Evolutionary conservation across 805 yeast species (phyloP).

Genomic region (Yarrowia sp.): DNA sequence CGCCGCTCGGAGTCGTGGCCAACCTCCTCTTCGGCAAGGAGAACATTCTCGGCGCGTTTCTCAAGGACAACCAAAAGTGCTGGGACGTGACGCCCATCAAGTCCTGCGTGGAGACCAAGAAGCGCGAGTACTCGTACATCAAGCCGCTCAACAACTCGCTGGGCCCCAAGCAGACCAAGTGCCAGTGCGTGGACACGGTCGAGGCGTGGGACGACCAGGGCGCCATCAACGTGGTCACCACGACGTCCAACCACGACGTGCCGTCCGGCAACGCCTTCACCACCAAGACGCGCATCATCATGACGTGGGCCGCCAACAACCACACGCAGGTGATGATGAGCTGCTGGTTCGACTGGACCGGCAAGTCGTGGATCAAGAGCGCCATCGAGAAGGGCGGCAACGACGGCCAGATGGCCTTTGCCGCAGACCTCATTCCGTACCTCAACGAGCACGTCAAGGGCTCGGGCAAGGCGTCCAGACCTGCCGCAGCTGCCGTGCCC

Average conservation of each 20-base stretch:
- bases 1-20: constrained; percentile 76
- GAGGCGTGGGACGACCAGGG: constrained; percentile 53
- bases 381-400: constrained; percentile 82
- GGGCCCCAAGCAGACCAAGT: constrained; percentile 90
- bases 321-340: constrained; percentile 60
- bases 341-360: constrained; percentile 84
- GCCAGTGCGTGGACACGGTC: constrained; percentile 64
- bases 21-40: constrained; percentile 68
- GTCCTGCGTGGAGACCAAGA: constrained; percentile 32
- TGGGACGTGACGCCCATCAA: constrained; percentile 25
- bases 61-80: constrained; percentile 31
- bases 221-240: constrained; percentile 58
- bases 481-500: constrained; percentile 2
- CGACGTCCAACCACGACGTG: constrained; percentile 84
- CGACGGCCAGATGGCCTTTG: constrained; percentile 71
- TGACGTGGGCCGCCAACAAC: constrained; percentile 72
- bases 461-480: constrained; percentile 15
- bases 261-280: constrained; percentile 86
- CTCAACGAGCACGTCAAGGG: constrained; percentile 38
- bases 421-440: constrained; percentile 48
- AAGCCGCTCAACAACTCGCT: constrained; percentile 76
- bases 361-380: constrained; percentile 86
- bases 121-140: constrained; percentile 57
- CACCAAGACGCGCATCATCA: constrained; percentile 66
- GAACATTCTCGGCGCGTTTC: constrained; percentile 44